phyloP scores from a whole-genome alignment of 805 yeast genomes.

The Myxozyma neotropica region DNA sequence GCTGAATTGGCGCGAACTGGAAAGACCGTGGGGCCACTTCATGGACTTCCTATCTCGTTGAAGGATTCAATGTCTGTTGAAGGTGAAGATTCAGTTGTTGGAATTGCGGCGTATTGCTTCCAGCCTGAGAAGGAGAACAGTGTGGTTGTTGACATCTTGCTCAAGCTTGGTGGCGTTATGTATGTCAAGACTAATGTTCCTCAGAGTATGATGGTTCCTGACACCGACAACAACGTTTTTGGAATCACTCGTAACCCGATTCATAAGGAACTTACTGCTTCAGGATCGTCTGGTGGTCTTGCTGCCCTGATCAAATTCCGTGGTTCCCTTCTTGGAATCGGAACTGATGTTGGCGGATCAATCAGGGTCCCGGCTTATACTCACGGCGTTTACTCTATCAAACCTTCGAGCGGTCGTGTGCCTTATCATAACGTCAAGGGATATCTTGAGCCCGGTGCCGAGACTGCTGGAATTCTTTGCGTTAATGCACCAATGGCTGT shows the following conservation, averaged over 20 bases:
- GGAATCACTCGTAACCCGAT: conserved; percentile 56
- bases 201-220: conserved; percentile 60
- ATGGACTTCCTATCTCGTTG: conserved; percentile 67
- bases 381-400: conserved; percentile 49
- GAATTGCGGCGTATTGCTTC: conserved; percentile 33
- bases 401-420: conserved; percentile 52
- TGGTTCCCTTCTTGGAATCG: conserved; percentile 56
- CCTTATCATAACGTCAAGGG: conserved; percentile 39
- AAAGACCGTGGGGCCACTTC: conserved; percentile 53
- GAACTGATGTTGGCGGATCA: conserved; percentile 58
- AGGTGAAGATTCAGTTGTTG: conserved; percentile 54
- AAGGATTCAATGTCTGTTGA: conserved; percentile 63
- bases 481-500: conserved; percentile 72
- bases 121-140: conserved; percentile 45
- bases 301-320: conserved; percentile 52
- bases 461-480: conserved; percentile 52
- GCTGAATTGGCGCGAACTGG: conserved; percentile 51
- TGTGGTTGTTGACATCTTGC: conserved; percentile 50
- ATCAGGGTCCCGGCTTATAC: conserved; percentile 53
- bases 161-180: conserved; percentile 58
- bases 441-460: conserved; percentile 43
- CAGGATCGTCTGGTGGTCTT: conserved; percentile 61
- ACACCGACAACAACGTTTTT: conserved; percentile 57
- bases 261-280: conserved; percentile 51
- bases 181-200: conserved; percentile 62